phyloP scores from a whole-genome alignment of 2,329 filamentous ascomycete species.

The Ophiostoma angusticollis region DNA sequence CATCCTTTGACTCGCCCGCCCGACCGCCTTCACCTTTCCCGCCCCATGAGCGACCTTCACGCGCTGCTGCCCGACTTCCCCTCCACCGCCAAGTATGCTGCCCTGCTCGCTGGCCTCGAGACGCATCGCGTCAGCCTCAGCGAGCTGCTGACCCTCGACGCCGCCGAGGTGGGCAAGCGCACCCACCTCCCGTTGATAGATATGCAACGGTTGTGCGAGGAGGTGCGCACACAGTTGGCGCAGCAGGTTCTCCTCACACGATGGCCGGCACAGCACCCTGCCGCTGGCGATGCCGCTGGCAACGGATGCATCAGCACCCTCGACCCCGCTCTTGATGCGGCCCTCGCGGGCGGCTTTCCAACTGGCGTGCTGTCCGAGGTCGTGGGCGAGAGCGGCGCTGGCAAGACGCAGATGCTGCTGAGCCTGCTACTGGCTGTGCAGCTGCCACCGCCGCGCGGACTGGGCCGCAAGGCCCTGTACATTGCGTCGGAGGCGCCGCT shows the following conservation, averaged over 20 bases:
- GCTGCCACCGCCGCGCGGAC: conserved; percentile 58
- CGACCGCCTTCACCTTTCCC: background rate
- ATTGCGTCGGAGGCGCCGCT: conserved; percentile 85
- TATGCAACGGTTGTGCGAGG: conserved; percentile 53
- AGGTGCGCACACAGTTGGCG: conserved; percentile 7
- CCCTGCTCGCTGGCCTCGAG: conserved; percentile 70
- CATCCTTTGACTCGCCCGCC: background rate
- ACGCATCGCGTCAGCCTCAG: conserved; percentile 62
- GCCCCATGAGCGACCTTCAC: conserved; percentile 69
- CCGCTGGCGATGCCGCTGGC: background rate
- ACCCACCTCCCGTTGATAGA: conserved; percentile 72
- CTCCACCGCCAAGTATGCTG: conserved; percentile 48
- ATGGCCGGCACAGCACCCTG: background rate
- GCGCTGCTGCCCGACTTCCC: conserved; percentile 72
- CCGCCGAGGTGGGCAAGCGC: conserved; percentile 71
- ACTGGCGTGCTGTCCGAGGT: conserved; percentile 76
- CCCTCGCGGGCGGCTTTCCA: conserved; percentile 72
- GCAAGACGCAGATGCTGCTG: conserved; percentile 90
- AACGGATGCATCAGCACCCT: conserved; percentile 63
- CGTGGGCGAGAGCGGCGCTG: conserved; percentile 82
- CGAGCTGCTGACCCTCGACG: conserved; percentile 76
- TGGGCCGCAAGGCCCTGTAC: conserved; percentile 69
- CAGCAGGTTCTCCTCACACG: background rate
- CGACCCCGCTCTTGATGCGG: conserved; percentile 55
- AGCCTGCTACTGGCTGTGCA: conserved; percentile 75